phyloP scores from a whole-genome alignment of 208 protist species.

The Acanthamoeba lenticulata region DNA sequence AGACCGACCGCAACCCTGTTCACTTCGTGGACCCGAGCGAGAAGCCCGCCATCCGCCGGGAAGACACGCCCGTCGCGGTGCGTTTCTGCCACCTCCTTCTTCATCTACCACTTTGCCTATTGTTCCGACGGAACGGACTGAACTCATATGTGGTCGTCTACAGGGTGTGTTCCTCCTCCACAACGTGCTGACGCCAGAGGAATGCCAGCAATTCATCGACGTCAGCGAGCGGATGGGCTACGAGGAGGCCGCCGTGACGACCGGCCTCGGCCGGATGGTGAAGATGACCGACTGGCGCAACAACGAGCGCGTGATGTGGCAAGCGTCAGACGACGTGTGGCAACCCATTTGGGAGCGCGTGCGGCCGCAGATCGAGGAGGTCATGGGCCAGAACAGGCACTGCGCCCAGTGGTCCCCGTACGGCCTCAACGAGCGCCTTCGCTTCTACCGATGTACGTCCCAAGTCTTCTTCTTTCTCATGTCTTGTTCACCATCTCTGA shows the following conservation, averaged over 20 bases:
- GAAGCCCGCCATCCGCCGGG: not conserved
- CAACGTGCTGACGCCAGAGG: conserved; percentile 48
- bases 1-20: not conserved
- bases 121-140: not conserved
- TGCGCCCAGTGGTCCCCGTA: not conserved
- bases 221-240: conserved; percentile 63
- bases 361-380: not conserved
- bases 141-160: not conserved
- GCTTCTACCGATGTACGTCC: conserved; percentile 61
- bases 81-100: not conserved
- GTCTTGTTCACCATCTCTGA: not conserved
- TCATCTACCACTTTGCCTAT: not conserved
- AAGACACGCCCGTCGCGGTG: not conserved
- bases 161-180: conserved; percentile 55
- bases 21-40: not conserved
- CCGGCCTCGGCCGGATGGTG: not conserved
- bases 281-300: conserved; percentile 53
- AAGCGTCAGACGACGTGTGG: not conserved
- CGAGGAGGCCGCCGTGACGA: conserved; percentile 1
- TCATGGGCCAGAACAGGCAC: not conserved
- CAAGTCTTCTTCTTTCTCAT: not conserved
- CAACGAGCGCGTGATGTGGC: conserved; percentile 66
- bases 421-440: conserved; percentile 66
- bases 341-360: conserved; percentile 57
- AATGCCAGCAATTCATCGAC: conserved; percentile 65